A percentile compares a stretch with the other conserved stretches of the same genome.
Evolutionary conservation across 2,329 filamentous ascomycete genomes (phyloP).

Genomic region (Curvularia eragrostidis): DNA sequence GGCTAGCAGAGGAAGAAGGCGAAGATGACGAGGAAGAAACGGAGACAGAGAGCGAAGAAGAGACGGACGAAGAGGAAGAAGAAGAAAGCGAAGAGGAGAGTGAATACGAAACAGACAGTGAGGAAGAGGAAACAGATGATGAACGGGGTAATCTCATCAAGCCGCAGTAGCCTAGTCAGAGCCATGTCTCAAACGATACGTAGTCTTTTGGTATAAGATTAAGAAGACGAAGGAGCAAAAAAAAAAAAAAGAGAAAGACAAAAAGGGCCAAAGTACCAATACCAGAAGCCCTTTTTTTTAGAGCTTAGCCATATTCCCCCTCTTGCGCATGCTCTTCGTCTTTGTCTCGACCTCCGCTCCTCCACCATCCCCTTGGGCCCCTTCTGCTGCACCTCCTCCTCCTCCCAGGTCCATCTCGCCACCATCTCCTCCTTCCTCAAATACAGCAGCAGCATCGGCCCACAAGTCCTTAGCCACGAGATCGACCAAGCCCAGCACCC

Average conservation of each 20-base stretch:
- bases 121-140: conserved; percentile 12
- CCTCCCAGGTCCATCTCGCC: neutral
- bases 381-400: conserved; percentile 1
- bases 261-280: neutral
- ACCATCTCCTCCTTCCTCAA: conserved; percentile 17
- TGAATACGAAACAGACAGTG: conserved; percentile 5
- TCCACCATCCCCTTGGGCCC: neutral
- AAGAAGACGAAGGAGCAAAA: neutral
- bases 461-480: conserved; percentile 74
- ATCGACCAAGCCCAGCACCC: conserved; percentile 81
- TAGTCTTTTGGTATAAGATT: neutral
- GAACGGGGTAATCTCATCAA: conserved; percentile 46
- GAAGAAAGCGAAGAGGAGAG: conserved; percentile 42
- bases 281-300: conserved; percentile 14
- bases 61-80: conserved; percentile 61
- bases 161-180: neutral
- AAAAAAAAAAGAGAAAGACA: neutral
- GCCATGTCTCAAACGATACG: neutral
- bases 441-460: conserved; percentile 47
- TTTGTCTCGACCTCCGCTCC: conserved; percentile 19
- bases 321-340: conserved; percentile 43
- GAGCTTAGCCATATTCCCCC: conserved; percentile 43
- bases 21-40: conserved; percentile 52
- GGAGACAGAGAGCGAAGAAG: conserved; percentile 65
- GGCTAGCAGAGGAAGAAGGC: conserved; percentile 74